Evolutionary conservation across 257 asterid genomes (phyloP).

Genomic region (Gentiana dahurica): DNA sequence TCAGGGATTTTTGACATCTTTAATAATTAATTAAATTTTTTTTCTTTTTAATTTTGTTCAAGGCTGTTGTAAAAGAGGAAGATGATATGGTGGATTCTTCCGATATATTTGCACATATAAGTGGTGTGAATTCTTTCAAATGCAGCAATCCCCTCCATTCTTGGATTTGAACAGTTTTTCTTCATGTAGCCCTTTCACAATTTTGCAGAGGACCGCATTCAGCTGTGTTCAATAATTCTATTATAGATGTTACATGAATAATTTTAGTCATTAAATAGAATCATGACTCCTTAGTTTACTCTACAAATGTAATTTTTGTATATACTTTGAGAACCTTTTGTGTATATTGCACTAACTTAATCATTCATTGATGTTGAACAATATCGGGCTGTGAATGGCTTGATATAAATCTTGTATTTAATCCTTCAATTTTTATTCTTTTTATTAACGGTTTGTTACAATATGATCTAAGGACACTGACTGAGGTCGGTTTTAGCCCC

Average conservation of each 20-base stretch:
- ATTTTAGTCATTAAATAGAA: no score
- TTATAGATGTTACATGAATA: constrained; percentile 1
- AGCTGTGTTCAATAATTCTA: constrained; percentile 6
- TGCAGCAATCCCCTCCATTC: constrained; percentile 67
- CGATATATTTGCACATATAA: constrained; percentile 54
- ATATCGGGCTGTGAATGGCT: no score
- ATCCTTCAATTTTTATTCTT: no score
- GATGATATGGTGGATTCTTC: constrained; percentile 42
- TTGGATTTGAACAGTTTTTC: constrained; percentile 35
- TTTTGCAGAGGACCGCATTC: constrained; percentile 21
- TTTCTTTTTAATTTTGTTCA: neutral
- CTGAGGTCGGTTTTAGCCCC: no score
- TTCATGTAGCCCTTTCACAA: constrained; percentile 7
- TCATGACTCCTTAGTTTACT: neutral
- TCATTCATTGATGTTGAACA: no score
- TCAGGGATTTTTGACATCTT: no score
- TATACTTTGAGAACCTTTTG: neutral
- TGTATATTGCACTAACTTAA: no score
- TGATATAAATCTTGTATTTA: no score
- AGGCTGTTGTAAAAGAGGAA: constrained; percentile 56
- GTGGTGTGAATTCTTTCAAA: constrained; percentile 71
- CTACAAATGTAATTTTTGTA: neutral
- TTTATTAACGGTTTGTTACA: no score
- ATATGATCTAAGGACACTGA: no score
- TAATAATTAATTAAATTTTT: neutral